Conservation (phyloP, 2,329 filamentous ascomycete genomes). For the Exophiala mesophila region DNA sequence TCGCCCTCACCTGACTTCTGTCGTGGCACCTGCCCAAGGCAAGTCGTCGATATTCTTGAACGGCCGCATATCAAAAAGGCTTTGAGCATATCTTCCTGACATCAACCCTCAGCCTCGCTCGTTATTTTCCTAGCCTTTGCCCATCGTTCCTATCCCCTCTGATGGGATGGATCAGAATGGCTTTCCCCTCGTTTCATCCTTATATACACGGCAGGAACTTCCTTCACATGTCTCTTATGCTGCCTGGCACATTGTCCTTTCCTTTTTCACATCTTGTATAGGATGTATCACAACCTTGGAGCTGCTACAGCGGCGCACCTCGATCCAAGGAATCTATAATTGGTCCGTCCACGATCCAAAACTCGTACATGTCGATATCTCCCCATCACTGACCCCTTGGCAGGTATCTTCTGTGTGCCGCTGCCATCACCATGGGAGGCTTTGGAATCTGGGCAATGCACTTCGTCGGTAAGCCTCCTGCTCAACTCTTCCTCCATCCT, state of each 20-base stretch:
- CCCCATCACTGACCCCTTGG: not conserved
- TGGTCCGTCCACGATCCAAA: constrained; percentile 55
- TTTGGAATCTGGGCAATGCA: constrained; percentile 77
- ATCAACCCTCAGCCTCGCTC: too few relatives aligned
- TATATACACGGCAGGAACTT: not conserved
- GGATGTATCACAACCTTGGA: constrained; percentile 77
- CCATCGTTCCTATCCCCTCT: not conserved
- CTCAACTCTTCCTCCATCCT: not conserved
- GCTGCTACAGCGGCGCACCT: constrained; percentile 70
- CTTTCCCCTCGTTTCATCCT: not conserved
- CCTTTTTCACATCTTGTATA: constrained; percentile 65
- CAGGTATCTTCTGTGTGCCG: constrained; percentile 59
- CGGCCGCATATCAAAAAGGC: too few relatives aligned
- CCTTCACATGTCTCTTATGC: constrained; percentile 15
- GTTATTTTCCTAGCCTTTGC: too few relatives aligned
- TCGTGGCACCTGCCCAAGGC: too few relatives aligned
- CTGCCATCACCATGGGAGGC: constrained; percentile 67
- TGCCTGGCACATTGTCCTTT: constrained; percentile 51
- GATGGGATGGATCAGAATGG: not conserved
- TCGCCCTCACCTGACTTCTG: too few relatives aligned
- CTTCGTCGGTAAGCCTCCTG: constrained; percentile 58
- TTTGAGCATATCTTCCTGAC: too few relatives aligned
- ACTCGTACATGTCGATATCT: too few relatives aligned
- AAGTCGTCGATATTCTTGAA: too few relatives aligned
- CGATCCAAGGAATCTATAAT: constrained; percentile 63